Percentiles rank a stretch among this genome's conserved stretches.
Evolutionary conservation across 192 early-diverging fungal genomes (phyloP).

Genomic region (Podila minutissima): DNA sequence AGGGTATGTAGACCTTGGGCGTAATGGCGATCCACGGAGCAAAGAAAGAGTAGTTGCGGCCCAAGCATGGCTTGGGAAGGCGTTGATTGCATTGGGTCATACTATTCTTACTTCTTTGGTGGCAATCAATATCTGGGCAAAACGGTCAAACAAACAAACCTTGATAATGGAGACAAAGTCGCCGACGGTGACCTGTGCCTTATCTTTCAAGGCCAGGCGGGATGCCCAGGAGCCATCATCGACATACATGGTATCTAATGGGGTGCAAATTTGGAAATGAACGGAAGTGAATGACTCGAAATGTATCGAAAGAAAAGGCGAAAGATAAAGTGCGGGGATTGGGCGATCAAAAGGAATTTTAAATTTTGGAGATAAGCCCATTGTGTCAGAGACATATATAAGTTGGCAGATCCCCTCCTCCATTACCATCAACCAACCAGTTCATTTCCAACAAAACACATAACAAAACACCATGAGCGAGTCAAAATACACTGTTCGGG

Average conservation of each 20-base stretch:
- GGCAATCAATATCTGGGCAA: background rate
- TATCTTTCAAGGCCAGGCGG: conserved; percentile 32
- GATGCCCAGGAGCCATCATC: conserved; percentile 49
- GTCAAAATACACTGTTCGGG: conserved; percentile 36
- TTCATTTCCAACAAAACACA: background rate
- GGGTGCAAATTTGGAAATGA: no score
- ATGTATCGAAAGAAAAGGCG: background rate
- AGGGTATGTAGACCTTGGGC: no score
- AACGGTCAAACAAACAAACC: background rate
- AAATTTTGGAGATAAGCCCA: background rate
- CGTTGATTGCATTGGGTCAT: no score
- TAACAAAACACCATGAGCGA: background rate
- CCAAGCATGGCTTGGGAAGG: no score
- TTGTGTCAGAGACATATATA: background rate
- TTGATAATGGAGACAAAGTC: conserved; percentile 40
- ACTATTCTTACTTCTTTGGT: no score
- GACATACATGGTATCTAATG: conserved; percentile 24
- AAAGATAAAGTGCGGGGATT: background rate
- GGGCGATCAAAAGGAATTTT: background rate
- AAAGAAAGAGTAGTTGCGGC: no score
- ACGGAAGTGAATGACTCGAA: conserved; percentile 14
- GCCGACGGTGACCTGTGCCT: conserved; percentile 24
- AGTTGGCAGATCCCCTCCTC: no score
- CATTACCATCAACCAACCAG: background rate
- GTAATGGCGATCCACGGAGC: no score